phyloP scores from a whole-genome alignment of 345 rosid species.

The Hibiscus syriacus region DNA sequence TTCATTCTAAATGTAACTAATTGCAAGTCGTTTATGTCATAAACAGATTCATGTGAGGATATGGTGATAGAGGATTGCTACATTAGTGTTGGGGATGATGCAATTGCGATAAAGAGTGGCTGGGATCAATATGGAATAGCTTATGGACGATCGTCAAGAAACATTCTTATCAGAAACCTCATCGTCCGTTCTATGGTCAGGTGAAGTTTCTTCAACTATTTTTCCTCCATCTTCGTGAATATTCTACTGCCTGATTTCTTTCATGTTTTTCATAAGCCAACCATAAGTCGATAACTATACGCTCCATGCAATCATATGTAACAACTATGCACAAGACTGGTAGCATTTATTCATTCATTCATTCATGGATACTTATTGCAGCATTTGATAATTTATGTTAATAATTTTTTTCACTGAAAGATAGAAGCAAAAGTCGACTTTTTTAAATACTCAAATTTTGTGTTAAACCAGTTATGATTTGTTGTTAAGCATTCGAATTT shows the following conservation, averaged over 20 bases:
- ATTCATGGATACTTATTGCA: too few relatives aligned
- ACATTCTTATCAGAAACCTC: slow-evolving; percentile 81
- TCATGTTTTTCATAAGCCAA: not conserved
- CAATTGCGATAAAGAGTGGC: slow-evolving; percentile 91
- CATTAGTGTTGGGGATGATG: slow-evolving; percentile 97
- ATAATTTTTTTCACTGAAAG: too few relatives aligned
- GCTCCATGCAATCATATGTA: not conserved
- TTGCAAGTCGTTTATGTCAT: not conserved
- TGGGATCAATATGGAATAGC: slow-evolving; percentile 98
- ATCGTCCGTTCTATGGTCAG: slow-evolving; percentile 90
- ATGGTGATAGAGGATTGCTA: slow-evolving; percentile 93
- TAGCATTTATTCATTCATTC: too few relatives aligned
- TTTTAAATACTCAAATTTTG: too few relatives aligned
- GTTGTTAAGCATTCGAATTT: too few relatives aligned
- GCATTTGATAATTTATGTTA: too few relatives aligned
- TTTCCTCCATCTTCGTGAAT: not conserved
- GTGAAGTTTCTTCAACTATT: slow-evolving; percentile 29
- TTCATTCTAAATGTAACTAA: not conserved
- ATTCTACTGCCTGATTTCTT: not conserved
- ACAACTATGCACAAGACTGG: too few relatives aligned
- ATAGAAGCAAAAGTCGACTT: too few relatives aligned
- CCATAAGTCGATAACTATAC: not conserved
- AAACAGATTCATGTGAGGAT: slow-evolving; percentile 86
- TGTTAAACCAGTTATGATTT: too few relatives aligned
- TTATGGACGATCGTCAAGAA: slow-evolving; percentile 70